These are phyloP conservation scores for Acer yangbiense DNA, from an alignment of 345 rosid genomes.

Conservation along the genomic window DNA sequence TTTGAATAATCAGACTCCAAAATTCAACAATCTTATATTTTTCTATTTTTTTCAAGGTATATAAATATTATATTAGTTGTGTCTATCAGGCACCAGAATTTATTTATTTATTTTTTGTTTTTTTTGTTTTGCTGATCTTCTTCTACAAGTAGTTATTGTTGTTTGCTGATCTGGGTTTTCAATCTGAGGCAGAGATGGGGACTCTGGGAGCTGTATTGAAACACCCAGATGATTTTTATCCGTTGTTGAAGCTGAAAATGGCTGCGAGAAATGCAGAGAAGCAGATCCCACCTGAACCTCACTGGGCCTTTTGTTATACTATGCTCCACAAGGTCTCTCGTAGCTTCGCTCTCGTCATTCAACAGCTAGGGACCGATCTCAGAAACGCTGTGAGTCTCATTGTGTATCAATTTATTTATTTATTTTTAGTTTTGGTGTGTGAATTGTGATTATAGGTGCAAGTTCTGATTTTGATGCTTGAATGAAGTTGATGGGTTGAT, in stretches of 20 bases:
- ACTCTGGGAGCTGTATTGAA: constrained; percentile 64
- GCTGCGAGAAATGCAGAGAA: constrained; percentile 74
- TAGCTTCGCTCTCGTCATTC: constrained; percentile 86
- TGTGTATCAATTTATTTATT: neutral
- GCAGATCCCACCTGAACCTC: constrained; percentile 91
- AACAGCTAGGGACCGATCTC: constrained; percentile 79
- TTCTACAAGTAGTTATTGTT: neutral
- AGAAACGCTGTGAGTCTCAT: constrained; percentile 72
- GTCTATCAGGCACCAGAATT: neutral
- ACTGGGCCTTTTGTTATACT: constrained; percentile 88
- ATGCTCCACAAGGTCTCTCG: constrained; percentile 95
- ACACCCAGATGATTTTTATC: constrained; percentile 87
- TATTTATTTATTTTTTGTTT: neutral
- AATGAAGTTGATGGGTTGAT: neutral
- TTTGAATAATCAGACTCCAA: neutral
- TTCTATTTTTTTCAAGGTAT: neutral
- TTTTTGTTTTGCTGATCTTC: neutral
- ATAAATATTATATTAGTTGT: neutral
- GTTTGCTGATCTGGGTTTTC: neutral
- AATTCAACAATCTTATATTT: neutral
- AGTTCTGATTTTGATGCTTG: neutral
- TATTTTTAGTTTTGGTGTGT: neutral
- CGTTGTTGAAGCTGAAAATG: constrained; percentile 80
- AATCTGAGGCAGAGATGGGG: constrained; percentile 48
- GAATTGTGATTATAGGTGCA: neutral